Evolutionary conservation across 371 early-diverging fungal genomes (phyloP), one percentile per base, ranked within the genome.

Genomic region (Polyrhizophydium stewartii): DNA sequence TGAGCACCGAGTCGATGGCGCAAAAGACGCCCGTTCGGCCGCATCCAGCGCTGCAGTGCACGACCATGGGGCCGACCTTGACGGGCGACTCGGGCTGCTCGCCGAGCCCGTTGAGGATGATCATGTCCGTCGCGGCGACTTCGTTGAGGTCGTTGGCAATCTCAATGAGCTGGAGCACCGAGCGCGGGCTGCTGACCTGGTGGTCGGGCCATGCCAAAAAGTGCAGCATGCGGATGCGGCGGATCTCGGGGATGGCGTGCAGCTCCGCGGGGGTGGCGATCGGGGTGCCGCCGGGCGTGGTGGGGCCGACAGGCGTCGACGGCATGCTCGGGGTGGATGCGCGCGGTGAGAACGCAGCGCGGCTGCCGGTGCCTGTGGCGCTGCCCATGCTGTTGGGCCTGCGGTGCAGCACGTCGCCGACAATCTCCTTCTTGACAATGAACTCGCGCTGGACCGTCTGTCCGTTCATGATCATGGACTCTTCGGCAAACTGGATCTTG

Each of bases 31-130:
- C 99, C 0, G 98, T 93, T 55, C 99, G 82, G 10, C 98, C 99
- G 59, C 95, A 93, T 0, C 99, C 99, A n/a, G 99, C 99, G 28
- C 89, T 87, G 67, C 98, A 98, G 66, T 99, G 99, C 0, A 98
- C 91, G 40, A 96, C 70, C 84, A 89, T 85, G 0, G 91, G 92
- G 2, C 91, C 89, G 66, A 58, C 38, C 12, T 12, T 19, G 19
- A 56, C 31, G 6, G 50, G 59, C 1, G 40, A 61, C 40, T 30
- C 57, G 6, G 60, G 28, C 35, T 28, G 45, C 21, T 49, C 56
- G 38, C 58, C 45, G 5, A 10, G 13, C n/a, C 13, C 53, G 24
- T 53, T 27, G 9, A 53, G n/a, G 35, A 53, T 53, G n/a, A 53
- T 53, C 53, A 53, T 53, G 35, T 43, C 60, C n/a, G 60, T 12